A percentile compares a stretch with the other conserved stretches of the same genome.
Conservation (phyloP, 768 basidiomycete species). For the Sutorius australiensis region DNA sequence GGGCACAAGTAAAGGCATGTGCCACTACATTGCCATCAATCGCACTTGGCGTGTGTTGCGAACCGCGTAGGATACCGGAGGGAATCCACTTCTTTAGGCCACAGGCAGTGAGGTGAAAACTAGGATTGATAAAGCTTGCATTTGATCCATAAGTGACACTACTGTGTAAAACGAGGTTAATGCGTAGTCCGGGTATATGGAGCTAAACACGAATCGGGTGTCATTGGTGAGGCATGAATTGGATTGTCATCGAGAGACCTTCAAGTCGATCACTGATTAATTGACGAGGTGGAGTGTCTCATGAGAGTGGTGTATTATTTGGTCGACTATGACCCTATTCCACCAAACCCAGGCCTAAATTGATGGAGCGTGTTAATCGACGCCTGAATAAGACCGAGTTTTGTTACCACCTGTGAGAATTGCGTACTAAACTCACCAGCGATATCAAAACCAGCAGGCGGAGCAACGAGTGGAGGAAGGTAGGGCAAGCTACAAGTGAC, state of each 20-base stretch:
- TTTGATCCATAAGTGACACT: not conserved
- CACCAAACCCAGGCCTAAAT: not conserved
- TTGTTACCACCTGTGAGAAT: not conserved
- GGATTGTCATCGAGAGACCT: not conserved
- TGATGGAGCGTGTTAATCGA: not conserved
- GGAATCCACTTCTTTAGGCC: not conserved
- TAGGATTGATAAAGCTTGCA: not conserved
- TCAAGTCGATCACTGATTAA: not conserved
- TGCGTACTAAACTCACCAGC: not conserved
- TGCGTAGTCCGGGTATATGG: not conserved
- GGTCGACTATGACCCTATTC: not conserved
- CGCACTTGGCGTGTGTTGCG: not conserved
- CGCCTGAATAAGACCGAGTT: not conserved
- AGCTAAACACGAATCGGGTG: not conserved
- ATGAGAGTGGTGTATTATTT: not conserved
- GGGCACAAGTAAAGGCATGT: not conserved
- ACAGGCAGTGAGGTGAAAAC: not conserved
- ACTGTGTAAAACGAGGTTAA: not conserved
- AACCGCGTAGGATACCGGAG: not conserved
- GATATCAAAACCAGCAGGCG: not conserved
- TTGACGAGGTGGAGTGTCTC: not conserved
- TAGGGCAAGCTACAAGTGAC: not conserved
- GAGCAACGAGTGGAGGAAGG: not conserved
- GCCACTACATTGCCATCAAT: constrained; percentile 2
- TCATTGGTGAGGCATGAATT: not conserved